Conservation (phyloP, 2,329 filamentous ascomycete genomes). For the Fusarium lateritium region DNA sequence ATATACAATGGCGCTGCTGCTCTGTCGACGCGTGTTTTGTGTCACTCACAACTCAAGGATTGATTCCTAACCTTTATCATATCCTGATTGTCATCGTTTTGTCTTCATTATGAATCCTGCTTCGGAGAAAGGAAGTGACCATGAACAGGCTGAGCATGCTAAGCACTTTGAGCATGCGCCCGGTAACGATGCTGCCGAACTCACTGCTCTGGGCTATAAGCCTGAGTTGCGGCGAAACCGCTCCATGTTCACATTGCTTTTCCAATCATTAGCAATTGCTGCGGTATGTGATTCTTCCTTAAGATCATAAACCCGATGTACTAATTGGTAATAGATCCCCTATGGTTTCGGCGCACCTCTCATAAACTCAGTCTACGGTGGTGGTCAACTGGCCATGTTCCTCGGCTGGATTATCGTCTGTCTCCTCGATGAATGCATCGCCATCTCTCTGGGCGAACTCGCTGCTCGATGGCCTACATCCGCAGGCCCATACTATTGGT, state of each 20-base stretch:
- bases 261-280: constrained; percentile 50
- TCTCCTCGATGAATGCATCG: constrained; percentile 79
- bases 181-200: constrained; percentile 44
- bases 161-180: constrained; percentile 21
- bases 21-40: background rate
- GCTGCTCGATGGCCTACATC: constrained; percentile 74
- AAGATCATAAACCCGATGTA: fast-evolving
- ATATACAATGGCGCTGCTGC: constrained; percentile 27
- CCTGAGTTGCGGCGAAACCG: constrained; percentile 47
- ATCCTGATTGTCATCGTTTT: background rate
- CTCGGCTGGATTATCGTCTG: constrained; percentile 77
- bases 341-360: constrained; percentile 47
- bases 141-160: constrained; percentile 7
- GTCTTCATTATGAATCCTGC: constrained; percentile 10
- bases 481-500: constrained; percentile 81
- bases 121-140: constrained; percentile 37
- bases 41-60: background rate
- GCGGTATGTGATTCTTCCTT: constrained; percentile 30
- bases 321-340: constrained; percentile 37
- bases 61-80: background rate
- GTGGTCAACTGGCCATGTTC: constrained; percentile 66
- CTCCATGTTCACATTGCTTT: constrained; percentile 49
- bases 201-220: constrained; percentile 65
- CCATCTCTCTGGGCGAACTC: constrained; percentile 80
- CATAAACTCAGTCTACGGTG: constrained; percentile 45